Conservation (phyloP, 2,329 filamentous ascomycete species). For the Fusarium nematophilum region DNA sequence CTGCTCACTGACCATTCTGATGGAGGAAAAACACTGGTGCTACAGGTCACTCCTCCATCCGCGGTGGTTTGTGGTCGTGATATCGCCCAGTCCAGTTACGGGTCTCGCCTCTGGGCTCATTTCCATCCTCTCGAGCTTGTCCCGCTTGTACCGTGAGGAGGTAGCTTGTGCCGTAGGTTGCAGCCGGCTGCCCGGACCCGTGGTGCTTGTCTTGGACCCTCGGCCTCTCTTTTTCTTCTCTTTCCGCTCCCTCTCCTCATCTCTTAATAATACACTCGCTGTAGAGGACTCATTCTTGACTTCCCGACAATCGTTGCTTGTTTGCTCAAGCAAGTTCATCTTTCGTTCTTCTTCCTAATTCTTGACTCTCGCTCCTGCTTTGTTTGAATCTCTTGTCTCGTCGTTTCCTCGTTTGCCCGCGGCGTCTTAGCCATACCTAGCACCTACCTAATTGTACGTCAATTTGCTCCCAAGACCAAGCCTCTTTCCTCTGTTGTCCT, state of each 20-base stretch:
- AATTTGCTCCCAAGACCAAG: constrained; percentile 1
- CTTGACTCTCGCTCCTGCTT: constrained; percentile 7
- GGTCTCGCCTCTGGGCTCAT: constrained; percentile 42
- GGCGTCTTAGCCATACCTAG: neutral
- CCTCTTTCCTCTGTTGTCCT: constrained; percentile 26
- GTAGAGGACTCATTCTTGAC: constrained; percentile 13
- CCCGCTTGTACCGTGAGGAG: constrained; percentile 10
- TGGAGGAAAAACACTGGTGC: constrained; percentile 21
- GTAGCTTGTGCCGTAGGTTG: constrained; percentile 4
- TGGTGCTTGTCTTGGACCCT: constrained; percentile 7
- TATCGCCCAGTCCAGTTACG: constrained; percentile 43
- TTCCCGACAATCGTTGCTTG: constrained; percentile 22
- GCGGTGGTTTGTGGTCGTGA: constrained; percentile 34
- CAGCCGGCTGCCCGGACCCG: constrained; percentile 11
- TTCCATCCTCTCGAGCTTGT: constrained; percentile 34
- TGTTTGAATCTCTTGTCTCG: neutral
- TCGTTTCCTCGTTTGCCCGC: neutral
- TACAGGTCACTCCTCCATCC: constrained; percentile 1
- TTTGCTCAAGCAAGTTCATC: neutral
- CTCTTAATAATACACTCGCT: constrained; percentile 33
- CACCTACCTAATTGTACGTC: constrained; percentile 26
- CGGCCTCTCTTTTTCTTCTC: constrained; percentile 26
- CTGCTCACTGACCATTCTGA: constrained; percentile 22
- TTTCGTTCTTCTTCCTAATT: constrained; percentile 3
- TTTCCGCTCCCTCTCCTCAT: constrained; percentile 10